These are phyloP conservation scores for Protomyces macrosporus DNA, from an alignment of 1,139 yeast genomes.

Conservation along the genomic window DNA sequence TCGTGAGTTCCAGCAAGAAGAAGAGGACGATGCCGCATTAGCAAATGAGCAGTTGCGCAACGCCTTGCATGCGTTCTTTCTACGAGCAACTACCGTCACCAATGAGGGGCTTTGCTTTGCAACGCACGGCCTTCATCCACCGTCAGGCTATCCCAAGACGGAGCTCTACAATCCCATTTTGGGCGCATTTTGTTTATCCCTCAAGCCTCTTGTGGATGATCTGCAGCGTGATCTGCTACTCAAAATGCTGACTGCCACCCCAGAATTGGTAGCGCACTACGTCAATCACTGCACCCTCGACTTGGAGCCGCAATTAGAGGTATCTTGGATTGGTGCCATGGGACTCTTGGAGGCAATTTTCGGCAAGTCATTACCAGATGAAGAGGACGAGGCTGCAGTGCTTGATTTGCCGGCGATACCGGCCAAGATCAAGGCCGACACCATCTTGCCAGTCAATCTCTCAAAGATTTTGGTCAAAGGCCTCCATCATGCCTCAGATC, in stretches of 20 bases:
- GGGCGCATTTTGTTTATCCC: constrained; percentile 54
- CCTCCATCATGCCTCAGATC: constrained; percentile 48
- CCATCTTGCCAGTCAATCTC: constrained; percentile 63
- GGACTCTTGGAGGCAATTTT: constrained; percentile 57
- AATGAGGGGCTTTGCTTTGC: constrained; percentile 60
- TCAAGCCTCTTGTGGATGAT: constrained; percentile 79
- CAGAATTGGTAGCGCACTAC: constrained; percentile 73
- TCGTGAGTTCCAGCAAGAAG: background rate
- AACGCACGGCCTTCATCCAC: constrained; percentile 54
- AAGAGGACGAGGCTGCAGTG: constrained; percentile 30
- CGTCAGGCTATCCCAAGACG: constrained; percentile 29
- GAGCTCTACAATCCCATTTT: constrained; percentile 58
- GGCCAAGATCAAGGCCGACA: constrained; percentile 45
- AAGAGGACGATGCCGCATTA: constrained; percentile 35
- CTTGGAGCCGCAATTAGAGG: constrained; percentile 63
- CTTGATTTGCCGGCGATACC: constrained; percentile 34
- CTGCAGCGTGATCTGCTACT: constrained; percentile 55
- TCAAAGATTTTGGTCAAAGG: constrained; percentile 59
- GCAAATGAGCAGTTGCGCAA: background rate
- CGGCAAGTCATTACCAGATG: constrained; percentile 49
- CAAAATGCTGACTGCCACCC: constrained; percentile 49
- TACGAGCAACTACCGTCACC: constrained; percentile 48
- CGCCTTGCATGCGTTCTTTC: constrained; percentile 47
- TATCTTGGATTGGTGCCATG: constrained; percentile 78
- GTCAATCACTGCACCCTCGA: constrained; percentile 44